Conservation (phyloP, 2,329 filamentous ascomycete genomes). For the Diaporthe nobilis region DNA sequence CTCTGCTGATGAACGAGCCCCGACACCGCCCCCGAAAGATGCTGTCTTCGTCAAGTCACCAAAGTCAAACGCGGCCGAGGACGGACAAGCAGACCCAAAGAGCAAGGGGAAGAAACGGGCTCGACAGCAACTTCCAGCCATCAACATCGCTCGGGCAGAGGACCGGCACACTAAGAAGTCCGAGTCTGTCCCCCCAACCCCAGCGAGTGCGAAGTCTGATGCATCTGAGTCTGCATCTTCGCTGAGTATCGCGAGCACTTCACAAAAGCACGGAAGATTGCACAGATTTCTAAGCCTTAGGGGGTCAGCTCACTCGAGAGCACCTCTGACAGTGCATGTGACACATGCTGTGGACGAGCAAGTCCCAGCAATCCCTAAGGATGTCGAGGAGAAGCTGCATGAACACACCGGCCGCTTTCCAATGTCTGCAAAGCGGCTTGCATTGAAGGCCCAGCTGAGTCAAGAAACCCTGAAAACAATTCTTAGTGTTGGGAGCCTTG, state of each 20-base stretch:
- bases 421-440: slow-evolving; percentile 53
- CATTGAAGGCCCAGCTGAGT: slow-evolving; percentile 57
- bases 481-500: slow-evolving; percentile 63
- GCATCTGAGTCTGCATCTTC: slow-evolving; percentile 50
- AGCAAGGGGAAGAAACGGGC: slow-evolving; percentile 38
- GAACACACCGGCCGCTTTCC: slow-evolving; percentile 53
- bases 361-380: slow-evolving; percentile 54
- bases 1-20: slow-evolving; percentile 43
- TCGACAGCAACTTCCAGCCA: slow-evolving; percentile 45
- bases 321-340: slow-evolving; percentile 50
- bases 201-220: slow-evolving; percentile 48
- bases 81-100: slow-evolving; percentile 39
- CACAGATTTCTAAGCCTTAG: slow-evolving; percentile 58
- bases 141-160: slow-evolving; percentile 41
- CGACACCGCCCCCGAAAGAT: slow-evolving; percentile 55
- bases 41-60: neutral
- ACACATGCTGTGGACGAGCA: slow-evolving; percentile 52
- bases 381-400: slow-evolving; percentile 54
- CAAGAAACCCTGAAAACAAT: slow-evolving; percentile 65
- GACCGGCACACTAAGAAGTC: slow-evolving; percentile 44
- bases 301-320: slow-evolving; percentile 47
- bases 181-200: slow-evolving; percentile 47
- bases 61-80: slow-evolving; percentile 17
- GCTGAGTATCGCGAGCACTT: slow-evolving; percentile 53
- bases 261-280: slow-evolving; percentile 55